These are phyloP conservation scores for Gyrodon lividus DNA, from an alignment of 768 basidiomycete species.

Conservation along the genomic window DNA sequence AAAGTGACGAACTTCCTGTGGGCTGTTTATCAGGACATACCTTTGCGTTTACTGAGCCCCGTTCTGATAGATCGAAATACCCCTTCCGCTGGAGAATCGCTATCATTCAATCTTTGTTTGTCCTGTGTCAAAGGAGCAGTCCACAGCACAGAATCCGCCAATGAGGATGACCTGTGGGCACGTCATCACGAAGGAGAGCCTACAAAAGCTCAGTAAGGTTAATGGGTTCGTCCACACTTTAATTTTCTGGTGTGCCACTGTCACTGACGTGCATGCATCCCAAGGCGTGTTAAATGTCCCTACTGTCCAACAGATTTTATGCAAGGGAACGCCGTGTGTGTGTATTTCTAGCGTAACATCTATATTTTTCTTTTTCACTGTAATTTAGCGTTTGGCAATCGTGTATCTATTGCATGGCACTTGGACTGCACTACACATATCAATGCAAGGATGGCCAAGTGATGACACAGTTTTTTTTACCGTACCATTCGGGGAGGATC, in stretches of 20 bases:
- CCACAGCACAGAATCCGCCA: constrained; percentile 89
- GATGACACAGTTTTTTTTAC: neutral
- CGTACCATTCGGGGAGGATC: constrained; percentile 5
- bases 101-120: constrained; percentile 98
- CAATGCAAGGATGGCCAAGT: neutral
- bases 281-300: constrained; percentile 91
- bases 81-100: constrained; percentile 77
- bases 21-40: constrained; percentile 1
- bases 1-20: constrained; percentile 86
- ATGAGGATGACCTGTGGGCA: constrained; percentile 99
- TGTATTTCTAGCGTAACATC: constrained; percentile 53
- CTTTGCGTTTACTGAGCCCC: constrained; percentile 1
- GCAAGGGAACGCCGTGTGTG: constrained; percentile 52
- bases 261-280: neutral
- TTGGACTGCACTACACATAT: constrained; percentile 10
- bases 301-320: constrained; percentile 88
- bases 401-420: constrained; percentile 6
- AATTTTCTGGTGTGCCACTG: neutral
- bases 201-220: constrained; percentile 85
- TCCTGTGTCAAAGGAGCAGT: constrained; percentile 96
- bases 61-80: constrained; percentile 81
- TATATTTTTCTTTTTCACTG: neutral
- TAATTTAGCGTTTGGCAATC: neutral
- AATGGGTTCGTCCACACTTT: constrained; percentile 60
- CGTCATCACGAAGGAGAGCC: constrained; percentile 89